These are phyloP conservation scores for Acacia confusa DNA, from an alignment of 306 rosid genomes.

Conservation along the genomic window DNA sequence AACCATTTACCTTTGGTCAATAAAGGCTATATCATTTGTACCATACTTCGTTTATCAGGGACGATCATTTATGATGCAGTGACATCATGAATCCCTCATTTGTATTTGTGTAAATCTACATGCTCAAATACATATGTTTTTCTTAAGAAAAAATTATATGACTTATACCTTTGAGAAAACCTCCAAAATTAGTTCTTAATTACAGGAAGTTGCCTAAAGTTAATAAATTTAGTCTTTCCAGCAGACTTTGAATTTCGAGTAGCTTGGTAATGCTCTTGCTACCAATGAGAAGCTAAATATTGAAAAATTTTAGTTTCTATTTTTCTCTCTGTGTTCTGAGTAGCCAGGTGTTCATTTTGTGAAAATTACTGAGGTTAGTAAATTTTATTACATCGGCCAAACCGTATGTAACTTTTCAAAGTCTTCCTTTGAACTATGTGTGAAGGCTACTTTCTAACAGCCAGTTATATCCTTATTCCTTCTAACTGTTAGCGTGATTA, in stretches of 20 bases:
- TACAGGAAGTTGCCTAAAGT: neutral
- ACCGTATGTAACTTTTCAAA: neutral
- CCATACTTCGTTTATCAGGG: neutral
- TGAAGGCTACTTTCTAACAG: constrained; percentile 13
- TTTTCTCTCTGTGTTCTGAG: neutral
- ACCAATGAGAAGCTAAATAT: constrained; percentile 1
- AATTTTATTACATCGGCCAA: neutral
- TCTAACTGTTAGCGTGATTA: neutral
- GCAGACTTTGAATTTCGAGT: neutral
- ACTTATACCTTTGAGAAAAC: neutral
- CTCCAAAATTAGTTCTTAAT: constrained; percentile 1
- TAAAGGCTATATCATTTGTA: neutral
- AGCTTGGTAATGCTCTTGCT: neutral
- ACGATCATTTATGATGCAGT: neutral
- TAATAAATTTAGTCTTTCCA: neutral
- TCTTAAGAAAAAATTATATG: neutral
- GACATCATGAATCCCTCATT: neutral
- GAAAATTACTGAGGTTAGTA: neutral
- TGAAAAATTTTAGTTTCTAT: neutral
- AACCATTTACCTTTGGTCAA: neutral
- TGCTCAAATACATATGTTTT: neutral
- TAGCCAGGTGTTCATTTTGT: constrained; percentile 4
- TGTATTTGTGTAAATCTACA: neutral
- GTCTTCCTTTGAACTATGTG: neutral
- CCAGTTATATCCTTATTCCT: neutral